Percentiles rank a stretch among this genome's conserved stretches.
phyloP scores from a whole-genome alignment of 148 eudicot species.

The Vaccinium myrtillus region DNA sequence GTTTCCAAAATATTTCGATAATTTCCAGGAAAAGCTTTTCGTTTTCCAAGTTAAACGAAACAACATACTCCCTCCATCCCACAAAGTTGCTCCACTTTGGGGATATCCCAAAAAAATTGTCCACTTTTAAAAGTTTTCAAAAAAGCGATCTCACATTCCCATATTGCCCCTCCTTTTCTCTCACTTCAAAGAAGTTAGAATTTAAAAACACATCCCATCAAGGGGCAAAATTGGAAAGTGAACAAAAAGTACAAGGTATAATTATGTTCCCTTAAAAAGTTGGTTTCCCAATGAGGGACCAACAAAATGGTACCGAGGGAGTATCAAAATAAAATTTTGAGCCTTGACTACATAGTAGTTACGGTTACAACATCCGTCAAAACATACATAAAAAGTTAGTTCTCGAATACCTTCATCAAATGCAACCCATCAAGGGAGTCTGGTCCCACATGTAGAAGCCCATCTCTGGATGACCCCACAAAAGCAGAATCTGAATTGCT shows the following conservation, averaged over 20 bases:
- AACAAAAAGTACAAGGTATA: too few relatives aligned
- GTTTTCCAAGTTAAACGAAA: background rate
- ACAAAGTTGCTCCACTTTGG: too few relatives aligned
- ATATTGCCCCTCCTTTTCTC: too few relatives aligned
- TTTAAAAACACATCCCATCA: too few relatives aligned
- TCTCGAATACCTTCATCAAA: constrained; percentile 47
- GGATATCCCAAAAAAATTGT: too few relatives aligned
- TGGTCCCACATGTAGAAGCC: constrained; percentile 36
- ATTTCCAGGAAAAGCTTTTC: background rate
- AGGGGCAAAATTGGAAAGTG: too few relatives aligned
- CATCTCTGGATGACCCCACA: constrained; percentile 50
- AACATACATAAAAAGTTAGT: background rate
- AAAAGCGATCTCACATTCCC: too few relatives aligned
- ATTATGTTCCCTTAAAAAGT: too few relatives aligned
- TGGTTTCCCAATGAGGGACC: too few relatives aligned
- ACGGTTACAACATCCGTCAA: background rate
- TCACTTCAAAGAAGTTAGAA: too few relatives aligned
- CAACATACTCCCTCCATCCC: background rate
- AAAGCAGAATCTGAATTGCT: constrained; percentile 56
- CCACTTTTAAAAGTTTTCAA: too few relatives aligned
- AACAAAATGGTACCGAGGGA: too few relatives aligned
- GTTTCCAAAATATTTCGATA: background rate
- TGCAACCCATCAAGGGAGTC: constrained; percentile 50
- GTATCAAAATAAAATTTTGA: background rate
- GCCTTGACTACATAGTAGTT: background rate